These are phyloP conservation scores for Hyphopichia wangnamkhiaoensis DNA, from an alignment of 1,139 yeast genomes.

Conservation along the genomic window DNA sequence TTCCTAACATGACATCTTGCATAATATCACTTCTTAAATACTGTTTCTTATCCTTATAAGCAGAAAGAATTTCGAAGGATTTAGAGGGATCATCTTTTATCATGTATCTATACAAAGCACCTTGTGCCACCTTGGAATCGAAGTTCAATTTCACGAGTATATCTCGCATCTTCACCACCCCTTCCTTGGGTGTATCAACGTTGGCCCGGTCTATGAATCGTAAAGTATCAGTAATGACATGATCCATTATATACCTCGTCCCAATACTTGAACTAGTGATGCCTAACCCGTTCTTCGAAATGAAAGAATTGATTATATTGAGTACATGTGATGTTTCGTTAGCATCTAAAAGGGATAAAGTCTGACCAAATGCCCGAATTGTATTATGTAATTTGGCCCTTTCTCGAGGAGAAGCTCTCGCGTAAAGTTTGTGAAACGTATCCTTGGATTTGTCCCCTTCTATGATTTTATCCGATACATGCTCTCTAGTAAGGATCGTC, in stretches of 20 bases:
- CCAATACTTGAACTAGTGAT: conserved; percentile 16
- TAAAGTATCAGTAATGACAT: conserved; percentile 20
- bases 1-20: conserved; percentile 27
- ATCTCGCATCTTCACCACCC: conserved; percentile 17
- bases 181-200: conserved; percentile 2
- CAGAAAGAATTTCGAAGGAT: conserved; percentile 20
- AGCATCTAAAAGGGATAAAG: conserved; percentile 25
- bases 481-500: not conserved
- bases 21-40: conserved; percentile 17
- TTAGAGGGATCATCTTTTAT: not conserved
- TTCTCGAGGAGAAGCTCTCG: conserved; percentile 6
- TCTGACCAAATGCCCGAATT: conserved; percentile 30
- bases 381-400: conserved; percentile 26
- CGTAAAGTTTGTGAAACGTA: not conserved
- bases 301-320: conserved; percentile 13
- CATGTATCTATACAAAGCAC: not conserved
- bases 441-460: not conserved
- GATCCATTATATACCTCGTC: conserved; percentile 18
- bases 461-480: not conserved
- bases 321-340: conserved; percentile 16
- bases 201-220: conserved; percentile 19
- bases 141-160: conserved; percentile 17
- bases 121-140: conserved; percentile 17
- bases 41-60: conserved; percentile 18
- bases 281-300: conserved; percentile 17